Conservation (phyloP, 2,329 filamentous ascomycete genomes). For the Fusarium acutatum region DNA sequence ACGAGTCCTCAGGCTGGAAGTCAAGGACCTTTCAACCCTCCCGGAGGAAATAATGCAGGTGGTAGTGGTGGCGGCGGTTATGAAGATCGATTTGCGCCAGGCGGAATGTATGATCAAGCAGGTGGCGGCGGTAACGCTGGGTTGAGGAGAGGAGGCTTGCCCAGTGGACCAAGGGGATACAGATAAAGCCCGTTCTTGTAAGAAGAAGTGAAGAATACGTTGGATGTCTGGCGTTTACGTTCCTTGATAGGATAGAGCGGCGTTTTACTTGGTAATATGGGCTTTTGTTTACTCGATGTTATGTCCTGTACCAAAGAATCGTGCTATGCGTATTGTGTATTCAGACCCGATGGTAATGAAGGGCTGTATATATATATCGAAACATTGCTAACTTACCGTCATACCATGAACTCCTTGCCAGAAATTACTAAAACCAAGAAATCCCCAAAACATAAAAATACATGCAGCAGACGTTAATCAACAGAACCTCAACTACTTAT, state of each 20-base stretch:
- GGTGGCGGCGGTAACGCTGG: slow-evolving; percentile 44
- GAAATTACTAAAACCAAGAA: not conserved
- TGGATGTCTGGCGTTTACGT: slow-evolving; percentile 23
- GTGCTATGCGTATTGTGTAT: not conserved
- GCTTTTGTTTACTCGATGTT: slow-evolving; percentile 8
- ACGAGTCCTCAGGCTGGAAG: slow-evolving; percentile 57
- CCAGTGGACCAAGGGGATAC: slow-evolving; percentile 56
- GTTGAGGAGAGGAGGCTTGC: slow-evolving; percentile 52
- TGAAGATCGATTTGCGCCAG: slow-evolving; percentile 58
- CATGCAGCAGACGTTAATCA: not conserved
- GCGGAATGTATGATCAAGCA: slow-evolving; percentile 54
- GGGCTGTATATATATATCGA: not conserved
- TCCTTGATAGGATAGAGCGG: slow-evolving; percentile 35
- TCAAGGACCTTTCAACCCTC: slow-evolving; percentile 58
- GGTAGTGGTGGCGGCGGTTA: slow-evolving; percentile 49
- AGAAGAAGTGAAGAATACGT: not conserved
- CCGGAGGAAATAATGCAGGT: slow-evolving; percentile 41
- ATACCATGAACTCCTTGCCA: slow-evolving; percentile 31
- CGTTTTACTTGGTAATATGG: slow-evolving; percentile 33
- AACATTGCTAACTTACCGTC: not conserved
- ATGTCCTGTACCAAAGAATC: not conserved
- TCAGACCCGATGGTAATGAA: not conserved
- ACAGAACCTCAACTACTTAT: not conserved
- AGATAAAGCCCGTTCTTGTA: slow-evolving; percentile 36
- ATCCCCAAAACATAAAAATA: slow-evolving; percentile 17